Percentiles rank a stretch among this genome's conserved stretches.
These are phyloP conservation scores for Alternaria sp. DNA, from an alignment of 2,329 filamentous ascomycete genomes.

Conservation along the genomic window DNA sequence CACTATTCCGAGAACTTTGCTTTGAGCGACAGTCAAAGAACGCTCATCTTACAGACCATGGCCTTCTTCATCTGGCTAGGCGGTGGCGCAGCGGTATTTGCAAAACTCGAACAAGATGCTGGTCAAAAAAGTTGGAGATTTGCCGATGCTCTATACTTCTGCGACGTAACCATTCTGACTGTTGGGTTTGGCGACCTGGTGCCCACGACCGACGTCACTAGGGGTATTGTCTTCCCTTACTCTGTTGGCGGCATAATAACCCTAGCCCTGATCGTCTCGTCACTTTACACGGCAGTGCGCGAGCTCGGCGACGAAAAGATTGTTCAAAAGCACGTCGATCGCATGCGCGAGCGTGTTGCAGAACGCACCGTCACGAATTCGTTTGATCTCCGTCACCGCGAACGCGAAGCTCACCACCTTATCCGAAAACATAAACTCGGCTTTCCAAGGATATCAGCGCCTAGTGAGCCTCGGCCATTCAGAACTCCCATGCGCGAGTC, in stretches of 20 bases:
- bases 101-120: constrained; percentile 65
- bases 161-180: constrained; percentile 54
- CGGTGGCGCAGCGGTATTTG: constrained; percentile 78
- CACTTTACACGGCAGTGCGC: constrained; percentile 72
- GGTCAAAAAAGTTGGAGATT: constrained; percentile 69
- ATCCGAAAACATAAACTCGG: constrained; percentile 30
- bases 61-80: constrained; percentile 82
- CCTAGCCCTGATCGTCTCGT: constrained; percentile 82
- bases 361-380: constrained; percentile 63
- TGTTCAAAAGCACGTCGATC: constrained; percentile 66
- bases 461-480: constrained; percentile 32
- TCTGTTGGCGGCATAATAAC: constrained; percentile 84
- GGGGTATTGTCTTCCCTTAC: constrained; percentile 81
- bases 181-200: constrained; percentile 63
- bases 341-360: constrained; percentile 63
- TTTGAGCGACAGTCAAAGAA: constrained; percentile 81
- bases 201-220: constrained; percentile 64
- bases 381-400: constrained; percentile 56
- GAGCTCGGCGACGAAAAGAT: constrained; percentile 70
- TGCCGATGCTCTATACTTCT: constrained; percentile 69
- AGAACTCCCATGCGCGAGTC: constrained; percentile 34
- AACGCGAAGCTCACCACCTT: constrained; percentile 37
- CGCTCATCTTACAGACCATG: constrained; percentile 89
- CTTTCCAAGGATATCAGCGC: constrained; percentile 38
- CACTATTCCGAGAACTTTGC: constrained; percentile 82